These are phyloP conservation scores for Boletus coccyginus DNA, from an alignment of 768 basidiomycete genomes.

Conservation along the genomic window DNA sequence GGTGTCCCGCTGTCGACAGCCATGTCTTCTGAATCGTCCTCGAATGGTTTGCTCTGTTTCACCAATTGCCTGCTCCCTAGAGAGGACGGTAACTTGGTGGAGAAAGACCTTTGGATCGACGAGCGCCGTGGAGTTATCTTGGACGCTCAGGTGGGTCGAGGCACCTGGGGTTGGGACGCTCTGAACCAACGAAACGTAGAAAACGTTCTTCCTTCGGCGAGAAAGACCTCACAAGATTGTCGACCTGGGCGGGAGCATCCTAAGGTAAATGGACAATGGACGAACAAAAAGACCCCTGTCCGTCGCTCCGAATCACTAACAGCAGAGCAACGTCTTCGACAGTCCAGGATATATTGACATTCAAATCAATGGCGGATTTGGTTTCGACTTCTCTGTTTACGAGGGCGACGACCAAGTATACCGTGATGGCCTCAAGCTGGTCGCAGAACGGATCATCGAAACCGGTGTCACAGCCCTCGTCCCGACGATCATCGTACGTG, in stretches of 20 bases:
- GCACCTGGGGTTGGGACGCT: neutral
- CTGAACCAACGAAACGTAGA: constrained; percentile 36
- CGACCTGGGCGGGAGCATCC: constrained; percentile 73
- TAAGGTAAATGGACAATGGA: constrained; percentile 46
- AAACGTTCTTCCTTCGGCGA: constrained; percentile 61
- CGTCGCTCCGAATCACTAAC: constrained; percentile 6
- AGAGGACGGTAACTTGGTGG: constrained; percentile 74
- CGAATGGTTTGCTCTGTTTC: constrained; percentile 79
- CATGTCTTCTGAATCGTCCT: constrained; percentile 19
- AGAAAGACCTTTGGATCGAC: constrained; percentile 83
- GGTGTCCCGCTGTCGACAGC: constrained; percentile 4
- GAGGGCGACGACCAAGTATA: constrained; percentile 70
- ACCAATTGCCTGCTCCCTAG: constrained; percentile 80
- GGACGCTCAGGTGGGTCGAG: constrained; percentile 59
- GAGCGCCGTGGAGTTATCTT: constrained; percentile 69
- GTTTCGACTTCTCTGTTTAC: constrained; percentile 84
- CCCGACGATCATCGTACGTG: constrained; percentile 69
- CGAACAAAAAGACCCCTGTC: neutral
- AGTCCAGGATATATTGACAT: constrained; percentile 87
- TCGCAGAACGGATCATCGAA: constrained; percentile 77
- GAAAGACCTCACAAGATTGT: constrained; percentile 62
- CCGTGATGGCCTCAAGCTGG: constrained; percentile 58
- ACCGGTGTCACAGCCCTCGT: constrained; percentile 82
- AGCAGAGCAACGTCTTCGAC: constrained; percentile 1
- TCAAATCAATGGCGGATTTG: constrained; percentile 89